Percentiles rank a stretch among this genome's conserved stretches.
These are phyloP conservation scores for Colletotrichum horii DNA, from an alignment of 2,329 filamentous ascomycete genomes.

Conservation along the genomic window DNA sequence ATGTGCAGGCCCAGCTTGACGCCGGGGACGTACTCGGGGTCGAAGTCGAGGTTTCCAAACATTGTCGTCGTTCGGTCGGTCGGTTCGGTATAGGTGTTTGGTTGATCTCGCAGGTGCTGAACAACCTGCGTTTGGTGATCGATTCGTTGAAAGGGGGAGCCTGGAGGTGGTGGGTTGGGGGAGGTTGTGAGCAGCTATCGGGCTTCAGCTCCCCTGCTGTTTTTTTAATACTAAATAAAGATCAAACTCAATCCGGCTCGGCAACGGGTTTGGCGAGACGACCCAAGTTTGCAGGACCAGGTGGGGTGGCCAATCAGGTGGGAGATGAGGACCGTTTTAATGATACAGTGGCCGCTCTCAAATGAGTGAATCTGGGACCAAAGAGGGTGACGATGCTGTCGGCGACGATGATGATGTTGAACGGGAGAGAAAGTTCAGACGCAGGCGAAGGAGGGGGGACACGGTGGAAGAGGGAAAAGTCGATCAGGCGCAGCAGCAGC, in stretches of 20 bases:
- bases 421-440: background rate
- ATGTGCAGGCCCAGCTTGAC: slow-evolving; percentile 64
- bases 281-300: slow-evolving; percentile 7
- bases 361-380: background rate
- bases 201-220: slow-evolving; percentile 14
- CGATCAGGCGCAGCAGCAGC: background rate
- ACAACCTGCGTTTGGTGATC: background rate
- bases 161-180: background rate
- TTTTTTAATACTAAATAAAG: slow-evolving; percentile 16
- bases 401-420: background rate
- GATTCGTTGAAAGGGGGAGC: background rate
- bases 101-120: background rate
- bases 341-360: background rate
- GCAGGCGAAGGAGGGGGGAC: background rate
- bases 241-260: slow-evolving; percentile 19
- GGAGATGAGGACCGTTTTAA: background rate
- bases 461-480: background rate
- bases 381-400: background rate
- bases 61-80: slow-evolving; percentile 32
- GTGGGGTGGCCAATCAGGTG: slow-evolving; percentile 8
- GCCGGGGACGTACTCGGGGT: slow-evolving; percentile 58
- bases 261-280: slow-evolving; percentile 20
- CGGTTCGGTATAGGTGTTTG: background rate
- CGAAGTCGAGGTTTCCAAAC: slow-evolving; percentile 54
- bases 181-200: slow-evolving; percentile 11